Percentiles rank a stretch among this genome's conserved stretches.
Conservation (phyloP, 805 yeast genomes). For the Hanseniaspora occidentalis region DNA sequence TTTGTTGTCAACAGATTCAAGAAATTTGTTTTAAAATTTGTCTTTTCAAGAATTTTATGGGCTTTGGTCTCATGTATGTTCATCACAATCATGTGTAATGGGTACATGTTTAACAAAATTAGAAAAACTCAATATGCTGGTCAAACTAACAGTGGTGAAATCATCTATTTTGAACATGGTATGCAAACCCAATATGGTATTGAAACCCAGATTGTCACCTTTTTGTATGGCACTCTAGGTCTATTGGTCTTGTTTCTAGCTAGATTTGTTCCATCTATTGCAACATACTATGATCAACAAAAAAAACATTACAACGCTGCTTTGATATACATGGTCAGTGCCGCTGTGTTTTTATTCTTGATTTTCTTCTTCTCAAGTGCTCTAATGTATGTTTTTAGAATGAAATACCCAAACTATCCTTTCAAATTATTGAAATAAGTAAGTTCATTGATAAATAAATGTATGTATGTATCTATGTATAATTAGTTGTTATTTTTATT, state of each 20-base stretch:
- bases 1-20: constrained; percentile 23
- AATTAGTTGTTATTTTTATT: neutral
- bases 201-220: constrained; percentile 78
- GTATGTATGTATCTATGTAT: neutral
- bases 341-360: constrained; percentile 30
- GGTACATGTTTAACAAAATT: constrained; percentile 89
- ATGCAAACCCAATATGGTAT: constrained; percentile 71
- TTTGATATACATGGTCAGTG: constrained; percentile 34
- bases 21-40: constrained; percentile 26
- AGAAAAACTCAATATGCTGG: constrained; percentile 51
- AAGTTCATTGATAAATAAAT: neutral
- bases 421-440: constrained; percentile 36
- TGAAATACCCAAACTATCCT: constrained; percentile 72
- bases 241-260: constrained; percentile 46
- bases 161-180: constrained; percentile 40
- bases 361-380: constrained; percentile 51
- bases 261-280: constrained; percentile 36
- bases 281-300: constrained; percentile 18
- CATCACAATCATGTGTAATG: constrained; percentile 64
- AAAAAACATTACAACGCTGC: constrained; percentile 23
- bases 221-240: constrained; percentile 59
- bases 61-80: constrained; percentile 47
- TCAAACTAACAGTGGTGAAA: constrained; percentile 27
- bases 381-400: constrained; percentile 49
- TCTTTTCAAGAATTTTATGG: constrained; percentile 56